These are phyloP conservation scores for Claviceps sp. DNA, from an alignment of 2,329 filamentous ascomycete species.

Conservation along the genomic window DNA sequence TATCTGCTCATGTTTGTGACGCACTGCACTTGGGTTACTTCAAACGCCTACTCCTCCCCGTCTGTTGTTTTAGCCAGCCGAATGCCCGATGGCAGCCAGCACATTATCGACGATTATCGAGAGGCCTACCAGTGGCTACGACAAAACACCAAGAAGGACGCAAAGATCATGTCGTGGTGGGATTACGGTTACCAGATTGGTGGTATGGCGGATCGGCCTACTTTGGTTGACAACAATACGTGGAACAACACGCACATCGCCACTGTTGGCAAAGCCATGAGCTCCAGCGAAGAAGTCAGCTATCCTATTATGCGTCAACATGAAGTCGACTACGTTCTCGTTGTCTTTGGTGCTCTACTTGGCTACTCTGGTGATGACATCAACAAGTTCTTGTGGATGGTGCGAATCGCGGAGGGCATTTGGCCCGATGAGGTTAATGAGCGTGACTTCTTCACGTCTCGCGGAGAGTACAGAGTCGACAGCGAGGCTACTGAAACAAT, in stretches of 20 bases:
- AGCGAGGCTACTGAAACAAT: constrained; percentile 88
- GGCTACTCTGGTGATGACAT: constrained; percentile 98
- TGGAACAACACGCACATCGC: constrained; percentile 99
- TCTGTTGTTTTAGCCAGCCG: constrained; percentile 90
- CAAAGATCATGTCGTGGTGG: constrained; percentile 99
- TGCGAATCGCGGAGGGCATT: constrained; percentile 95
- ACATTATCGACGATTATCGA: constrained; percentile 98
- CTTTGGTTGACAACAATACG: constrained; percentile 97
- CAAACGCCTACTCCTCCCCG: constrained; percentile 95
- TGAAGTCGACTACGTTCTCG: constrained; percentile 95
- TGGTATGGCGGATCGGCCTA: constrained; percentile 96
- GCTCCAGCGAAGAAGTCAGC: constrained; percentile 90
- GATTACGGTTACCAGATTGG: constrained; percentile 99
- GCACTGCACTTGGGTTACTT: constrained; percentile 99
- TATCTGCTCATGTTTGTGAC: constrained; percentile 90
- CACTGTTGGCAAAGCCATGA: constrained; percentile 98
- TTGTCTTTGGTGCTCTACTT: constrained; percentile 90
- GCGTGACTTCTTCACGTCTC: constrained; percentile 84
- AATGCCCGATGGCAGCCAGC: constrained; percentile 86
- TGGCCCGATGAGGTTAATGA: constrained; percentile 99
- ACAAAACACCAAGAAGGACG: constrained; percentile 87
- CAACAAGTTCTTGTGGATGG: constrained; percentile 99
- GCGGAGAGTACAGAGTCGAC: constrained; percentile 92
- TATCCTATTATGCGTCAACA: constrained; percentile 98
- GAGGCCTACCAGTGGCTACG: constrained; percentile 99